A percentile compares a stretch with the other conserved stretches of the same genome.
These are phyloP conservation scores for Xerocomus spinulosus DNA, from an alignment of 768 basidiomycete genomes.

Conservation along the genomic window DNA sequence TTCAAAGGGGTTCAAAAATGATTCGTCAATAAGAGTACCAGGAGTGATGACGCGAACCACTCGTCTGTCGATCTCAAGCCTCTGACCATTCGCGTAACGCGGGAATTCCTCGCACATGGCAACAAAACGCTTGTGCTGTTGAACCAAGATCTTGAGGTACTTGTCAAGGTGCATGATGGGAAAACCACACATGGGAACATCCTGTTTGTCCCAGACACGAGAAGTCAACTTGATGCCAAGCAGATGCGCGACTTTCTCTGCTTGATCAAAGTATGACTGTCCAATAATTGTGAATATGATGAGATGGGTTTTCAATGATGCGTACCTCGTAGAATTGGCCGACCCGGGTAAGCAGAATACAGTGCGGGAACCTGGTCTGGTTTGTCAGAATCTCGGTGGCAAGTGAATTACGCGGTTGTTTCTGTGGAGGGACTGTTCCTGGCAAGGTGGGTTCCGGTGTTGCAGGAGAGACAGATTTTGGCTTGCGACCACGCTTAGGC, in stretches of 20 bases:
- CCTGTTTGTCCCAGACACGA: constrained; percentile 64
- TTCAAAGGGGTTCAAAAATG: constrained; percentile 78
- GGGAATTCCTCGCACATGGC: constrained; percentile 94
- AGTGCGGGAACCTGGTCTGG: constrained; percentile 75
- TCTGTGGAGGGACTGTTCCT: constrained; percentile 4
- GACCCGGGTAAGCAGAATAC: constrained; percentile 85
- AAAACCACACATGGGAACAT: constrained; percentile 87
- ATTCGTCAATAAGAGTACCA: constrained; percentile 90
- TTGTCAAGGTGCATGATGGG: constrained; percentile 81
- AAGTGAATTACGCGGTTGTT: constrained; percentile 45
- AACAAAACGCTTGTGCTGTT: constrained; percentile 78
- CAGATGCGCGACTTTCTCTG: constrained; percentile 66
- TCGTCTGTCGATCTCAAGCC: constrained; percentile 67
- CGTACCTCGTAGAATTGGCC: constrained; percentile 93
- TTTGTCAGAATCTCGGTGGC: constrained; percentile 71
- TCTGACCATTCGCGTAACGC: constrained; percentile 43
- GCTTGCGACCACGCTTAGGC: constrained; percentile 18
- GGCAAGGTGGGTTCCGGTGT: not conserved
- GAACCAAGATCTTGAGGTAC: constrained; percentile 80
- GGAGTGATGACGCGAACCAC: constrained; percentile 88
- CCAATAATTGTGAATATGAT: constrained; percentile 4
- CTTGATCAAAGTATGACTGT: constrained; percentile 94
- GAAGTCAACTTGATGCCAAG: constrained; percentile 82
- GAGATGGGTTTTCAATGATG: not conserved
- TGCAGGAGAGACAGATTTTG: not conserved